Conservation (phyloP, 371 early-diverging fungal genomes). For the Thermomucor indicae-seudaticae region DNA sequence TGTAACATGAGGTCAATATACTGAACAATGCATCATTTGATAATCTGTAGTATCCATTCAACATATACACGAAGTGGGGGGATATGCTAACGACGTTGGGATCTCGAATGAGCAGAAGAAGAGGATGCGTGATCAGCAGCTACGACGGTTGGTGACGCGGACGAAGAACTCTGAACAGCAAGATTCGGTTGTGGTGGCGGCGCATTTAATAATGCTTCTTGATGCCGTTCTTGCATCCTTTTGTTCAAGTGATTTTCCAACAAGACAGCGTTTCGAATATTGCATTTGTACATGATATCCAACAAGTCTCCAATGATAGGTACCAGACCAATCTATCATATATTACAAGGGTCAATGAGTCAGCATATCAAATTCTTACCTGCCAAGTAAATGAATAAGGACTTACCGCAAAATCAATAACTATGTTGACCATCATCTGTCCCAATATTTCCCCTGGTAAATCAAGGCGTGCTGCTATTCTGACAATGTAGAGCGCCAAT, state of each 20-base stretch:
- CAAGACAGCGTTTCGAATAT: constrained; percentile 40
- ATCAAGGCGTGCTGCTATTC: constrained; percentile 28
- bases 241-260: constrained; percentile 40
- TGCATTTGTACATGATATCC: constrained; percentile 47
- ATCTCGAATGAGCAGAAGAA: too few relatives aligned
- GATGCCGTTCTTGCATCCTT: constrained; percentile 33
- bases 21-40: too few relatives aligned
- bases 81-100: too few relatives aligned
- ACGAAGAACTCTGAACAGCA: too few relatives aligned
- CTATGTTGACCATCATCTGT: constrained; percentile 44
- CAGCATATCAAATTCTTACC: neutral
- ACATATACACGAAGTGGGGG: too few relatives aligned
- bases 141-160: too few relatives aligned
- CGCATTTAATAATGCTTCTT: too few relatives aligned
- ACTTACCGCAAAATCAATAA: constrained; percentile 35
- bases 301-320: constrained; percentile 48
- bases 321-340: constrained; percentile 45
- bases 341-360: neutral
- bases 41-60: too few relatives aligned
- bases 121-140: too few relatives aligned
- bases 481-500: constrained; percentile 34
- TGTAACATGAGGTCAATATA: too few relatives aligned
- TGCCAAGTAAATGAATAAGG: neutral
- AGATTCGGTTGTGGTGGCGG: too few relatives aligned
- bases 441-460: constrained; percentile 30